Evolutionary conservation across 768 basidiomycete species (phyloP).

Genomic region (Termitomyces titanicus): DNA sequence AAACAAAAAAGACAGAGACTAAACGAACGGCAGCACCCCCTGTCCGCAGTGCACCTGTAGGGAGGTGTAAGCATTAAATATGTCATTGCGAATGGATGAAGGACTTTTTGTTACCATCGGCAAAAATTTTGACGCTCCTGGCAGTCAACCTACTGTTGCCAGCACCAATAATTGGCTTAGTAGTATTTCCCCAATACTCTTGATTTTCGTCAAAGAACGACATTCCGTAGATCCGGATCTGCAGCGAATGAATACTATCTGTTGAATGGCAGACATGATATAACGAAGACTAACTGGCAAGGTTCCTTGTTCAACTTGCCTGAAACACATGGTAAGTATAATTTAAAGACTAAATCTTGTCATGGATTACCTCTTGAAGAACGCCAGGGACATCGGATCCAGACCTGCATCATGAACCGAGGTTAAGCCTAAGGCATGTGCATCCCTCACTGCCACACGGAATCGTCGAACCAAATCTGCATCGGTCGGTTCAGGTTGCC

Average conservation of each 20-base stretch:
- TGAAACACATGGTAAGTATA: conserved; percentile 26
- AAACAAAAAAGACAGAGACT: not conserved
- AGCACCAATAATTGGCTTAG: conserved; percentile 49
- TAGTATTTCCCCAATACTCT: conserved; percentile 71
- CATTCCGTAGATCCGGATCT: conserved; percentile 82
- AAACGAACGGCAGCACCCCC: conserved; percentile 76
- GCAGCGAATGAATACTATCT: conserved; percentile 7
- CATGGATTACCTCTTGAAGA: conserved; percentile 58
- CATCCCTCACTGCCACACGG: conserved; percentile 59
- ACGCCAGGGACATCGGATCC: conserved; percentile 61
- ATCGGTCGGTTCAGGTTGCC: conserved; percentile 60
- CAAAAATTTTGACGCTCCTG: conserved; percentile 78
- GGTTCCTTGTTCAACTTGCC: conserved; percentile 54
- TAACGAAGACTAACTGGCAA: conserved; percentile 52
- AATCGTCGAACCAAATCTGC: conserved; percentile 60
- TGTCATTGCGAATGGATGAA: conserved; percentile 1
- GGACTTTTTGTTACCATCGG: conserved; percentile 46
- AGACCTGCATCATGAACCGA: conserved; percentile 86
- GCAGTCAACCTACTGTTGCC: conserved; percentile 64
- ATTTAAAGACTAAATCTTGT: not conserved
- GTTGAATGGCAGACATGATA: not conserved
- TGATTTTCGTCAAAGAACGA: conserved; percentile 62
- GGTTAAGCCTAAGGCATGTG: conserved; percentile 69
- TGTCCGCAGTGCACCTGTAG: conserved; percentile 76
- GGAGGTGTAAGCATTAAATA: conserved; percentile 1